Evolutionary conservation across 192 early-diverging fungal genomes (phyloP).

Genomic region (Chytriomyces hyalinus): DNA sequence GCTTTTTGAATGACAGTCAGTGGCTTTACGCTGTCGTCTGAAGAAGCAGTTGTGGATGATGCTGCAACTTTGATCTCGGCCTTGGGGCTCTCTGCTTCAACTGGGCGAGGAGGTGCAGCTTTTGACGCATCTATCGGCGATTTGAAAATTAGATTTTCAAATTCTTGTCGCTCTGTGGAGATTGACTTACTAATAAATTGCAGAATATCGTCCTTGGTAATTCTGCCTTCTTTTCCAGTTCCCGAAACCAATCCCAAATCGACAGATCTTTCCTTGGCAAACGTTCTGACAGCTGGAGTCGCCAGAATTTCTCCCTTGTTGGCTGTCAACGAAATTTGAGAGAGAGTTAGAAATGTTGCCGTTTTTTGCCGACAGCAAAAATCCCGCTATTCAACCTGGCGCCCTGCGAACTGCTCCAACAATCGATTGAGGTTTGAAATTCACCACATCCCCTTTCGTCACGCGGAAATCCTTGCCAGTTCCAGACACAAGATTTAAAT

Average conservation of each 20-base stretch:
- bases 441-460: conserved; percentile 88
- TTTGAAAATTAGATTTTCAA: background rate
- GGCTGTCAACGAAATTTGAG: background rate
- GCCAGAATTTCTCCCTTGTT: conserved; percentile 58
- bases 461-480: conserved; percentile 85
- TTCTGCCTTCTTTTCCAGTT: conserved; percentile 81
- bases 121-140: background rate
- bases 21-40: conserved; percentile 63
- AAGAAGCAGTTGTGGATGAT: conserved; percentile 35
- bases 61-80: conserved; percentile 28
- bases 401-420: background rate
- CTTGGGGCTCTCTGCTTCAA: background rate
- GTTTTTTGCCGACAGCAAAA: background rate
- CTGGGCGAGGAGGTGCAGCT: conserved; percentile 9
- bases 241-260: conserved; percentile 77
- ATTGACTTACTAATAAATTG: conserved; percentile 41
- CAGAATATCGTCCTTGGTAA: conserved; percentile 93
- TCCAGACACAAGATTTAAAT: conserved; percentile 73
- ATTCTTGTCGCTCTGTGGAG: background rate
- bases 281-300: conserved; percentile 86
- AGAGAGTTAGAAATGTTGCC: background rate
- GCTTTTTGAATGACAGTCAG: conserved; percentile 89
- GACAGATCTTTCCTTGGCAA: conserved; percentile 80
- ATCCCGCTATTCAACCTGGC: background rate
- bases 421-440: conserved; percentile 38